Percentiles rank a stretch among this genome's conserved stretches.
Conservation (phyloP, 169 alveolate genomes). For the Miamiensis avidus region DNA sequence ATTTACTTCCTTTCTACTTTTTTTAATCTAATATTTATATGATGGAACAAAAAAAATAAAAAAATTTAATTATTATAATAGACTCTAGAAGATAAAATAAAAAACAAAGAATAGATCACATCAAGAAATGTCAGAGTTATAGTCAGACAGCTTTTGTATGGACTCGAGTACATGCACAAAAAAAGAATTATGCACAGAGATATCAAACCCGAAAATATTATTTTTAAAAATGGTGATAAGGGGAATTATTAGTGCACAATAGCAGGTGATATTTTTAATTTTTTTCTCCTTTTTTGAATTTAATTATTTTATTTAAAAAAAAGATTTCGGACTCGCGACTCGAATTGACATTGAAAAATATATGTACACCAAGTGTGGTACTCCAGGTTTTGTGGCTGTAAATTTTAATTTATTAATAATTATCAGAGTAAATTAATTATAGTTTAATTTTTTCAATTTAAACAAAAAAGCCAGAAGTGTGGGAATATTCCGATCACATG, state of each 20-base stretch:
- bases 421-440: too few species aligned
- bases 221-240: constrained; percentile 15
- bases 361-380: constrained; percentile 42
- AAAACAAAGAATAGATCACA: background rate
- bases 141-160: constrained; percentile 18
- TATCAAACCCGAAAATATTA: constrained; percentile 46
- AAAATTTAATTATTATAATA: background rate
- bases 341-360: constrained; percentile 17
- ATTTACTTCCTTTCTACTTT: background rate
- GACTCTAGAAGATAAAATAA: constrained; percentile 7
- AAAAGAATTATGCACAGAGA: constrained; percentile 46
- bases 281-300: too few species aligned
- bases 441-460: too few species aligned
- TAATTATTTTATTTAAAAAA: background rate
- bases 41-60: background rate
- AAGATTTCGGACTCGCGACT: constrained; percentile 45
- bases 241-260: background rate
- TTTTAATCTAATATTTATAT: background rate
- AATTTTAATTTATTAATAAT: too few species aligned
- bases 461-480: background rate
- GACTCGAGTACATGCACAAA: constrained; percentile 28
- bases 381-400: constrained; percentile 51
- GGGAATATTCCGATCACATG: background rate
- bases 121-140: constrained; percentile 15
- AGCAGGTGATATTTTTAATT: background rate